phyloP scores from a whole-genome alignment of 108 stramenopile species.

The Nitzschia sp. region DNA sequence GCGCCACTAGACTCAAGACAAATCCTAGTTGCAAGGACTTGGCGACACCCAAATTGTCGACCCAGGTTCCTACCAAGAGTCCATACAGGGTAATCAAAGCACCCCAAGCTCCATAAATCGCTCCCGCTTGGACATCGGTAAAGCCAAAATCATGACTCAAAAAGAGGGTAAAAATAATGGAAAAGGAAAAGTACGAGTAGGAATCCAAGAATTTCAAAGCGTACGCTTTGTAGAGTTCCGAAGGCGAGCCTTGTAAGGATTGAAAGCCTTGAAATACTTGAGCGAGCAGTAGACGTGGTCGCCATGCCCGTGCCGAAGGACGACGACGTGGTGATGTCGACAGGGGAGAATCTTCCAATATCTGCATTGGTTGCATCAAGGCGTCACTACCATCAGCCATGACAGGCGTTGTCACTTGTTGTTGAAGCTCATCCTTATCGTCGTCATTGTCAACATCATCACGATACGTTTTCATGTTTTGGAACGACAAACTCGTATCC shows the following conservation, averaged over 20 bases:
- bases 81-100: conserved; percentile 70
- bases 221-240: conserved; percentile 67
- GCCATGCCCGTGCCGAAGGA: background rate
- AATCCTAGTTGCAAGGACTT: conserved; percentile 55
- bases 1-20: conserved; percentile 40
- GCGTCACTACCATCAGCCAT: background rate
- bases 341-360: background rate
- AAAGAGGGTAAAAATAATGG: conserved; percentile 63
- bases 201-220: conserved; percentile 68
- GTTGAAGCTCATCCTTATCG: background rate
- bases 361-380: background rate
- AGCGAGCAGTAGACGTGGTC: background rate
- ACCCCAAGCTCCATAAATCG: conserved; percentile 71
- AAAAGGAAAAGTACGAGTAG: conserved; percentile 69
- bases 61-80: conserved; percentile 54
- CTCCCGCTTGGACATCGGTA: conserved; percentile 60
- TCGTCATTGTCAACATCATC: background rate
- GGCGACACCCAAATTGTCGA: conserved; percentile 72
- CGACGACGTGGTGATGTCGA: background rate
- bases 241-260: conserved; percentile 47
- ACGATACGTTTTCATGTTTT: background rate
- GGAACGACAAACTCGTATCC: too few species aligned
- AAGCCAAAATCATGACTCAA: conserved; percentile 57
- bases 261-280: conserved; percentile 34
- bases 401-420: too few species aligned